Conservation (phyloP, 106 monocot species). For the Alisma plantagoaquatica region DNA sequence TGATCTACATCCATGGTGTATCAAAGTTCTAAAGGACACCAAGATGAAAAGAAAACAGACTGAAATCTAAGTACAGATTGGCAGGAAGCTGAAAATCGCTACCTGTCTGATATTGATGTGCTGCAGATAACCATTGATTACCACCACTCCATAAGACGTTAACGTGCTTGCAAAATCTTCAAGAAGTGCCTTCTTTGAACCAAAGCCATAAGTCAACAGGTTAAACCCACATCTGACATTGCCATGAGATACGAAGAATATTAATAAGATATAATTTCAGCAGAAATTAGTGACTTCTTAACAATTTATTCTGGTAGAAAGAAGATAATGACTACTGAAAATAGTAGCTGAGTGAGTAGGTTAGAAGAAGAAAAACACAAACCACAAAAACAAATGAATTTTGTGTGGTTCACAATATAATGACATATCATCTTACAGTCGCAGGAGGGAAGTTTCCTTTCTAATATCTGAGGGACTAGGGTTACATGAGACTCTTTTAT, state of each 20-base stretch:
- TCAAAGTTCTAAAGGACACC: too few species aligned
- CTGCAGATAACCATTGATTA: conserved; percentile 92
- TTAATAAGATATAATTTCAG: not conserved
- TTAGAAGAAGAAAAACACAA: too few species aligned
- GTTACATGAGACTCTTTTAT: too few species aligned
- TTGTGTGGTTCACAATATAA: too few species aligned
- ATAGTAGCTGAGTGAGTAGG: too few species aligned
- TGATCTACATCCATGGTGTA: too few species aligned
- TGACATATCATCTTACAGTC: too few species aligned
- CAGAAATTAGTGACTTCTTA: not conserved
- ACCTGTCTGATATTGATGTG: conserved; percentile 84
- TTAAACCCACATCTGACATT: conserved; percentile 77
- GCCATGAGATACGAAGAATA: not conserved
- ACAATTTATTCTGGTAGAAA: not conserved
- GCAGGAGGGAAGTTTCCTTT: too few species aligned
- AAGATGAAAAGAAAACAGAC: not conserved
- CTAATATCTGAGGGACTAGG: too few species aligned
- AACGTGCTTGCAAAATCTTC: conserved; percentile 85
- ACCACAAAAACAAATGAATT: too few species aligned
- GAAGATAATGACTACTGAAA: too few species aligned
- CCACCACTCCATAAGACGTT: conserved; percentile 61
- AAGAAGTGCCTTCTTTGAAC: conserved; percentile 84
- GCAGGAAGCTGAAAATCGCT: not conserved
- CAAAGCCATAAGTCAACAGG: conserved; percentile 94
- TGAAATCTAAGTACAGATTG: not conserved